Percentiles rank a stretch among this genome's conserved stretches.
Conservation (phyloP, 768 basidiomycete species). For the Hydnum rufescens region DNA sequence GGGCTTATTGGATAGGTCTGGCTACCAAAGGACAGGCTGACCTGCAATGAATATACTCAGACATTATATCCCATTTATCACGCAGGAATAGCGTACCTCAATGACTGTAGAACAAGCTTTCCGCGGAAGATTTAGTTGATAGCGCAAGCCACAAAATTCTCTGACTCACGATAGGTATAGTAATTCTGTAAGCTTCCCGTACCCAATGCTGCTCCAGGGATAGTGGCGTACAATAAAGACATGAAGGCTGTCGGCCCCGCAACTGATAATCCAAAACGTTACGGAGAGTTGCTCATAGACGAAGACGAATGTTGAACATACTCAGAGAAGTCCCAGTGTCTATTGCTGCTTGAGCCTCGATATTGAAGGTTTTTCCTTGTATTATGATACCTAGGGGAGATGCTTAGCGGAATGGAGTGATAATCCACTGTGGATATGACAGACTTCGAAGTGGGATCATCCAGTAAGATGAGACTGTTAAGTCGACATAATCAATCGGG, state of each 20-base stretch:
- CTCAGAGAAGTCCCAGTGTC: not conserved
- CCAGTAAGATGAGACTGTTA: conserved; percentile 9
- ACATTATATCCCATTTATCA: not conserved
- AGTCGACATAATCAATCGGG: conserved; percentile 5
- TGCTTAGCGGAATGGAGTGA: not conserved
- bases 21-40: conserved; percentile 9
- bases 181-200: conserved; percentile 6
- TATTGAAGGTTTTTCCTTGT: not conserved
- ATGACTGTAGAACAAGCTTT: not conserved
- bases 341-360: not conserved
- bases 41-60: not conserved
- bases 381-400: not conserved
- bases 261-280: conserved; percentile 6
- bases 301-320: not conserved
- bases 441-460: conserved; percentile 4
- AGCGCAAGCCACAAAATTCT: not conserved
- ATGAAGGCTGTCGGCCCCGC: conserved; percentile 8
- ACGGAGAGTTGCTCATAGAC: not conserved
- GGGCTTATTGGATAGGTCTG: conserved; percentile 7
- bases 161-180: conserved; percentile 8
- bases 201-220: conserved; percentile 5
- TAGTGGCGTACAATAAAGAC: conserved; percentile 2
- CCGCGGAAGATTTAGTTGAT: not conserved
- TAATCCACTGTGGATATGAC: not conserved
- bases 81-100: not conserved